Evolutionary conservation across 1,284 basidiomycete species (phyloP), one percentile per base, ranked within the genome.

Genomic region (Papiliotrema laurentii): DNA sequence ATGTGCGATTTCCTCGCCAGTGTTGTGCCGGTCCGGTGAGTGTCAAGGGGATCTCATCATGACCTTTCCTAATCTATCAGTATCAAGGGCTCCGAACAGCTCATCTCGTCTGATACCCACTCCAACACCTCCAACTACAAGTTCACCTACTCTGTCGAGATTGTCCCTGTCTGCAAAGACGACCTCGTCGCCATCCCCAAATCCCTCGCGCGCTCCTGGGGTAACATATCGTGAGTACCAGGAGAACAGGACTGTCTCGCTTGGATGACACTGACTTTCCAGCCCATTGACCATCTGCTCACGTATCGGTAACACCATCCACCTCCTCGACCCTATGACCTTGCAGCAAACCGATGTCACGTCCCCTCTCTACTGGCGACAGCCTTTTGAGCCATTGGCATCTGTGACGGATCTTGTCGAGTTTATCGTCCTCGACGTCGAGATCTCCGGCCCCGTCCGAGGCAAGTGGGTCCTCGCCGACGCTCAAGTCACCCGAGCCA

Each of bases 141-240:
- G 75, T 94, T 90, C 74, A 93, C 92, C 4, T 98, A 93, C 79
- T 96, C 91, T 18, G 89, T 97, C 61, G 94, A 98, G 75, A 96
- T 98, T 62, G 83, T 87, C 5, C 92, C 94, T 0, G 83, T 98
- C 54, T 98, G 94, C 78, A 97, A 97, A 74, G 94, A 98, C 71
- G 94, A 98, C 71, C 82, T 98, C 34, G 87, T 97, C 30, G 92
- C 88, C 69, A 78, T 98, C 34, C 90, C 93, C 3, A 75, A 77
- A 19, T 87, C 87, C 65, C 83, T 86, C 58, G 92, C 94, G 0
- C 83, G 85, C 22, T 76, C 81, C 27, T 78, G 96, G 54, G 84
- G 85, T 63, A 96, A 93, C 77, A 94, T 98, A 70, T 83, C 73
- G 75, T 76, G 54, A 53, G 71, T 63, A 6, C 14, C n/a, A n/a